A percentile compares a stretch with the other conserved stretches of the same genome.
Conservation (phyloP, 2,329 filamentous ascomycete genomes). For the Rhynchosporium secalis region DNA sequence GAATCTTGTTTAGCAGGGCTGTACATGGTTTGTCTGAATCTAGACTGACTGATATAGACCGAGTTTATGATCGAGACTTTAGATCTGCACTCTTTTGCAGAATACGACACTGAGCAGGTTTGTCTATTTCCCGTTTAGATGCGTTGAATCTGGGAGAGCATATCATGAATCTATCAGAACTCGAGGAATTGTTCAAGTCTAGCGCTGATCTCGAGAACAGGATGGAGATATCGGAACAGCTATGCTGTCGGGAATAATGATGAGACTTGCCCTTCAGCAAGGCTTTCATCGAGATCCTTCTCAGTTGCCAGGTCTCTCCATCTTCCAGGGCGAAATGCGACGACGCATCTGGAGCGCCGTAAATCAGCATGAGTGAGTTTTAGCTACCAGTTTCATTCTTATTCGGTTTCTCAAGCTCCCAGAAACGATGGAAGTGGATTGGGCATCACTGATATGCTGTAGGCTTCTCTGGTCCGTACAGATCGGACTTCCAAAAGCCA, state of each 20-base stretch:
- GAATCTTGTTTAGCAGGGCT: no score
- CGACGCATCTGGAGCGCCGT: conserved; percentile 57
- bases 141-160: neutral
- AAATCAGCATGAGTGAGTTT: conserved; percentile 53
- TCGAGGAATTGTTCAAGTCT: neutral
- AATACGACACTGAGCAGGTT: conserved; percentile 38
- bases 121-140: neutral
- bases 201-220: conserved; percentile 28
- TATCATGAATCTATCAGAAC: neutral
- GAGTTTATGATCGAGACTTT: conserved; percentile 50
- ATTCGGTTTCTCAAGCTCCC: neutral
- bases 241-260: conserved; percentile 50
- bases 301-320: conserved; percentile 50
- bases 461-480: conserved; percentile 62
- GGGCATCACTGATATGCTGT: neutral
- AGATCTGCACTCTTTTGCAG: conserved; percentile 51
- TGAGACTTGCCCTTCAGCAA: conserved; percentile 58
- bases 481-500: conserved; percentile 65
- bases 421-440: neutral
- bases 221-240: conserved; percentile 58
- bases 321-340: conserved; percentile 62
- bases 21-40: no score
- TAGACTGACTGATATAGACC: conserved; percentile 5
- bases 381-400: neutral
- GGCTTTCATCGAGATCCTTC: conserved; percentile 58